Evolutionary conservation across 2,329 filamentous ascomycete genomes (phyloP), one percentile per base, ranked within the genome.

Genomic region (Beauveria brongniartii): DNA sequence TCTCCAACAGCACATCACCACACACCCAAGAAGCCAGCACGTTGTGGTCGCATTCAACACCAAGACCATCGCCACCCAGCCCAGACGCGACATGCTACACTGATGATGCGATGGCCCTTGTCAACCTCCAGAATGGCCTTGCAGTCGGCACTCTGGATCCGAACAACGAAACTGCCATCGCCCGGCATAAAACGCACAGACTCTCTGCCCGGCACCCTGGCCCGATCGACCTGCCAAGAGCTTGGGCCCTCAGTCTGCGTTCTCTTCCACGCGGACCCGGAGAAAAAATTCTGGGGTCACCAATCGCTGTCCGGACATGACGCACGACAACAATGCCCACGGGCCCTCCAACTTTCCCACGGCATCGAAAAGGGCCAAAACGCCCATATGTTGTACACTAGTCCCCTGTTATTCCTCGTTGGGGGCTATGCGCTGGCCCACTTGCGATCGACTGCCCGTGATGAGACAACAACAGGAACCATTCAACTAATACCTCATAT

Each of bases 401-500:
- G 48, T n/a, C 16, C 48, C 48, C 46, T 48, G 12, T 2, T 51
- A 30, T 51, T 34, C n/a, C 1, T 43, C n/a, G 18, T 43, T 43
- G 2, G 47, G 48, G 18, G 8, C 28, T n/a, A 51, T n/a, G 30
- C n/a, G 50, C 14, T 52, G 30, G 5, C 28, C 8, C 18, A 37
- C 18, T 7, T 51, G 18, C 26, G 28, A 24, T 40, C n/a, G 50
- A 14, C n/a, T 24, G 16, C 5, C 12, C 12, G n/a, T 12, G n/a
- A 30, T 24, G 26, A 20, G 0, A 16, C 30, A 37, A 37, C 50
- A 22, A 12, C 9, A 37, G 34, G 5, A 16, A 16, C 12, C 34
- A 16, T 37, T 51, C 26, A 34, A 47, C 55, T 57, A 57, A 57
- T 57, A 57, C 55, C 55, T 47, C 55, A 57, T 57, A 48, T 44